phyloP scores from a whole-genome alignment of 495 filamentous ascomycete species.

The Podospora pseudoanserina region DNA sequence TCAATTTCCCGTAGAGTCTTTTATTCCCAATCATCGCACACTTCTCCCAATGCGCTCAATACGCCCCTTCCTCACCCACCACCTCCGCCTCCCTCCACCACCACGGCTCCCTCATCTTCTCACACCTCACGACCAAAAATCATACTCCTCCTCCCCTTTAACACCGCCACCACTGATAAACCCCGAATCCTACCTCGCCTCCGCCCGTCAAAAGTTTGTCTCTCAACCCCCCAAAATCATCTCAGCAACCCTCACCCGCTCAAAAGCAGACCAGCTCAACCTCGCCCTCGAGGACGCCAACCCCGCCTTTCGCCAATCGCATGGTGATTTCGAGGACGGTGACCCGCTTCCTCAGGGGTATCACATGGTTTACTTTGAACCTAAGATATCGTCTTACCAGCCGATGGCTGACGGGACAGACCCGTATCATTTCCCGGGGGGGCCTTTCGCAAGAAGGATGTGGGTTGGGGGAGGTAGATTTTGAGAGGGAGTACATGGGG shows the following conservation, averaged over 20 bases:
- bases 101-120: background rate
- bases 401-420: slow-evolving; percentile 73
- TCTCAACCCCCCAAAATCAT: background rate
- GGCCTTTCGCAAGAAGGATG: slow-evolving; percentile 65
- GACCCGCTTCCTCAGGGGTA: slow-evolving; percentile 59
- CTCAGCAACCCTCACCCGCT: background rate
- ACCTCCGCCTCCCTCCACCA: background rate
- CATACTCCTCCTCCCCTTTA: background rate
- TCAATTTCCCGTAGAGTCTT: background rate
- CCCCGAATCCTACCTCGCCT: background rate
- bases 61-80: background rate
- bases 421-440: slow-evolving; percentile 60
- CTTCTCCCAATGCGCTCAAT: background rate
- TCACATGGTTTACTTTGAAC: slow-evolving; percentile 71
- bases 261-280: background rate
- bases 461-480: slow-evolving; percentile 63
- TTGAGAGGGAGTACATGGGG: slow-evolving; percentile 19
- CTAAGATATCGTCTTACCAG: slow-evolving; percentile 48
- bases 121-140: background rate
- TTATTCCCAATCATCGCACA: background rate
- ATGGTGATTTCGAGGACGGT: no score
- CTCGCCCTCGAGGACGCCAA: slow-evolving; percentile 8
- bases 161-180: background rate
- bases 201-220: background rate
- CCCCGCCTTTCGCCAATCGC: slow-evolving; percentile 27